These are phyloP conservation scores for Candida saitoana DNA, from an alignment of 805 yeast genomes.

Conservation along the genomic window DNA sequence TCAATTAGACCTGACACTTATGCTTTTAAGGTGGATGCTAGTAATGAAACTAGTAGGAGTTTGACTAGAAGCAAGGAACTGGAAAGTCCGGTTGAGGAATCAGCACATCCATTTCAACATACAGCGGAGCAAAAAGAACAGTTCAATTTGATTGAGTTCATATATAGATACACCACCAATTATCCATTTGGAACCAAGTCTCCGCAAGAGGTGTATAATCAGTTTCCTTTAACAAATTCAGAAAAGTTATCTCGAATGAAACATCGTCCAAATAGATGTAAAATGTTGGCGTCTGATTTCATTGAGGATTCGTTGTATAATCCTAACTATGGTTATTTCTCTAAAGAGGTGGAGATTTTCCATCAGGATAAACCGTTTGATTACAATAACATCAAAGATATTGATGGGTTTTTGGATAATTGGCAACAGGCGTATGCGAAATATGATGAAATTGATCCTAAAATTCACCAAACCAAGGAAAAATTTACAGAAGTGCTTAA, in stretches of 20 bases:
- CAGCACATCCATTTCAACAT: slow-evolving; percentile 5
- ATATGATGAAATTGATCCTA: slow-evolving; percentile 35
- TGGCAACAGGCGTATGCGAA: slow-evolving; percentile 63
- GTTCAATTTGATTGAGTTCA: slow-evolving; percentile 30
- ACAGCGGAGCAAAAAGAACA: slow-evolving; percentile 3
- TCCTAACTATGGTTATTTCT: slow-evolving; percentile 77
- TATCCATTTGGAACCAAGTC: slow-evolving; percentile 35
- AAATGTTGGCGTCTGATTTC: slow-evolving; percentile 74
- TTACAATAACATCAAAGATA: slow-evolving; percentile 52
- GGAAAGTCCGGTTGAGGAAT: neutral
- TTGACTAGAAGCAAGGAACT: neutral
- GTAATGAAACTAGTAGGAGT: slow-evolving; percentile 10
- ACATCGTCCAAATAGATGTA: slow-evolving; percentile 55
- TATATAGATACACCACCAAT: slow-evolving; percentile 38
- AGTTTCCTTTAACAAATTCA: slow-evolving; percentile 32
- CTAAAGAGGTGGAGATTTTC: slow-evolving; percentile 73
- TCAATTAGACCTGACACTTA: slow-evolving; percentile 43
- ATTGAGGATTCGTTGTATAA: slow-evolving; percentile 83
- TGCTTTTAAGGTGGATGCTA: slow-evolving; percentile 36
- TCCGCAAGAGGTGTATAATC: slow-evolving; percentile 38
- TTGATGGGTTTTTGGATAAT: slow-evolving; percentile 63
- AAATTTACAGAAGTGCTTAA: slow-evolving; percentile 8
- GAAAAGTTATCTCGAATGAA: slow-evolving; percentile 27
- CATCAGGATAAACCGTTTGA: slow-evolving; percentile 63
- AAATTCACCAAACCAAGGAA: slow-evolving; percentile 10